Evolutionary conservation across 164 flowering plant genomes (phyloP), one percentile per base, ranked within the genome.

Genomic region (Nymphaea colorata): DNA sequence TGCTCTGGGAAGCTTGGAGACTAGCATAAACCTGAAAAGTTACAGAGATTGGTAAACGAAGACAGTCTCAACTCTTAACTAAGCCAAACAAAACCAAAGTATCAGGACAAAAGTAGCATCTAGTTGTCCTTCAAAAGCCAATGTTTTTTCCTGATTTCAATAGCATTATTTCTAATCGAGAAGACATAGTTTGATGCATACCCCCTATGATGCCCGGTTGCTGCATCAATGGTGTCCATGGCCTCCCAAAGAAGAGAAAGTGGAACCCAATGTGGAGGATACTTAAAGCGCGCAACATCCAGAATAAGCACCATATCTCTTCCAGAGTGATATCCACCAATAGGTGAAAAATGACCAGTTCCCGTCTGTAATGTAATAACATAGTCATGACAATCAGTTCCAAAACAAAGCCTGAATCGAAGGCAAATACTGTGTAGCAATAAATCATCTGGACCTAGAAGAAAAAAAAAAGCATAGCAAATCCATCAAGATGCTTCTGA

Each of bases 11-110:
- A 80, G 88, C 77, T 81, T 91, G 41, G 97, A 88, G 70, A 94
- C 76, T 44, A 91, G 91, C 97, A 94, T 83, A 82, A 85, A 93
- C 85, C 98, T 93, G 87, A 18, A 80, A 76, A 64, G 2, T 6
- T n/a, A 61, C 64, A 61, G 2, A 47, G 7, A 25, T 6, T 47
- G 55, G 12, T 14, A 47, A 47, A 5, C 36, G 36, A 25, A 25
- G 36, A 25, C 36, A 25, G 36, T 25, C 36, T 25, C 36, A 25
- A 25, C 36, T 25, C 36, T 25, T 25, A 25, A 25, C 36, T 25
- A 25, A 25, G 36, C 1, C 36, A 6, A 6, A 7, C 55, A 47
- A 47, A 14, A 47, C 7, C 12, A 47, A 6, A 47, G 2, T 47
- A 3, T 6, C 55, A 47, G 12, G 55, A 47, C 7, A 25, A 25